Evolutionary conservation across 305 asterid genomes (phyloP).

Genomic region (Coffea humblotiana): DNA sequence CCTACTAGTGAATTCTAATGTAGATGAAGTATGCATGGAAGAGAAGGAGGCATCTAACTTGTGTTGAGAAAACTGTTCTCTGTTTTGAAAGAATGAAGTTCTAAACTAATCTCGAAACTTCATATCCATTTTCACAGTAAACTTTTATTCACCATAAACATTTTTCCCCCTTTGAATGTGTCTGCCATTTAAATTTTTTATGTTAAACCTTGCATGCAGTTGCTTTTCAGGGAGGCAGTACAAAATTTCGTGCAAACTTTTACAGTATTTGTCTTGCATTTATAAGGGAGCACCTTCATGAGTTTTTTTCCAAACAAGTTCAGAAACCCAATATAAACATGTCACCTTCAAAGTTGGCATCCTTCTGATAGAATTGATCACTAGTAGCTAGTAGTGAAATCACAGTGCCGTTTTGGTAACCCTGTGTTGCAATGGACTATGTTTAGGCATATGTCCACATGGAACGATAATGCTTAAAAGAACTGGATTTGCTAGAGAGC

Average conservation of each 20-base stretch:
- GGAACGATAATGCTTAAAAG: not conserved
- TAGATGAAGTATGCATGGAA: not conserved
- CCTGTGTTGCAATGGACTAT: not conserved
- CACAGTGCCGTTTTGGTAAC: not conserved
- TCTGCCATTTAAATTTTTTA: not conserved
- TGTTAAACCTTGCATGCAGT: not conserved
- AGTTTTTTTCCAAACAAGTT: too few relatives aligned
- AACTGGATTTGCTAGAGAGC: not conserved
- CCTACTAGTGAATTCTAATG: not conserved
- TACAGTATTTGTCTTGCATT: not conserved
- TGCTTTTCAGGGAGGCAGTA: not conserved
- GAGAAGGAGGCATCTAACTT: not conserved
- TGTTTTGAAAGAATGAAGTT: not conserved
- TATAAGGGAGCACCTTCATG: not conserved
- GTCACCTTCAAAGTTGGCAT: not conserved
- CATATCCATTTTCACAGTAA: not conserved
- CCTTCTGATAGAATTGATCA: not conserved
- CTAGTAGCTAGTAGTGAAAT: not conserved
- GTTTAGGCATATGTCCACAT: not conserved
- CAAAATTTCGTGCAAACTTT: too few relatives aligned
- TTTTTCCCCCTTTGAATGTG: too few relatives aligned
- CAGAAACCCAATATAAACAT: too few relatives aligned
- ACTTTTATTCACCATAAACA: not conserved
- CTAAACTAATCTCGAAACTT: not conserved
- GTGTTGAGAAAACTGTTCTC: not conserved